phyloP scores from a whole-genome alignment of 108 stramenopile genomes.

The Pseudonitzschia multiseries region DNA sequence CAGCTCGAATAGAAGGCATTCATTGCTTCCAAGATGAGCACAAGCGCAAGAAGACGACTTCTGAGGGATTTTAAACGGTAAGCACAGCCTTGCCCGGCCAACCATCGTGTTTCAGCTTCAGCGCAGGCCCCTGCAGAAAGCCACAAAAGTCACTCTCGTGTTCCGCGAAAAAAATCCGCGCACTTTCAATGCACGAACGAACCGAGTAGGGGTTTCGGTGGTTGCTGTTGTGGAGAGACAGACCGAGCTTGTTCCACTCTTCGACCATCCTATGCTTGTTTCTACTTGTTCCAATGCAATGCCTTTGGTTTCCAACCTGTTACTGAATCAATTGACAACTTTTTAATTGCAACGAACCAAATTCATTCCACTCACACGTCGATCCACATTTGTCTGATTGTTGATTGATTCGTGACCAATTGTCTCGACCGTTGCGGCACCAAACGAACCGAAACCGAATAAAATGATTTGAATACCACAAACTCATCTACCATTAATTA shows the following conservation, averaged over 20 bases:
- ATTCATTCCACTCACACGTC: no score
- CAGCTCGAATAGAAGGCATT: background rate
- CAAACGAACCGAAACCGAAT: background rate
- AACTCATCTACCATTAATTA: background rate
- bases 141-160: background rate
- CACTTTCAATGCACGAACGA: no score
- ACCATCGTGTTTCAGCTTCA: background rate
- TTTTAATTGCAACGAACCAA: no score
- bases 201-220: no score
- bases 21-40: constrained; percentile 75
- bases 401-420: background rate
- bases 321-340: no score
- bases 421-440: background rate
- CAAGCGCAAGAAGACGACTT: constrained; percentile 93
- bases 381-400: no score
- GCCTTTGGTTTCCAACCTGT: no score
- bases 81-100: background rate
- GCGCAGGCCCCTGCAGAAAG: background rate
- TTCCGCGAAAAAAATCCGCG: no score
- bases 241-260: no score
- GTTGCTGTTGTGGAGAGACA: no score
- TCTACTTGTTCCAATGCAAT: no score
- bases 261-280: no score
- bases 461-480: background rate
- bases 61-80: constrained; percentile 93